A percentile compares a stretch with the other conserved stretches of the same genome.
Evolutionary conservation across 495 filamentous ascomycete genomes (phyloP).

Genomic region (Penicillium goetzii): DNA sequence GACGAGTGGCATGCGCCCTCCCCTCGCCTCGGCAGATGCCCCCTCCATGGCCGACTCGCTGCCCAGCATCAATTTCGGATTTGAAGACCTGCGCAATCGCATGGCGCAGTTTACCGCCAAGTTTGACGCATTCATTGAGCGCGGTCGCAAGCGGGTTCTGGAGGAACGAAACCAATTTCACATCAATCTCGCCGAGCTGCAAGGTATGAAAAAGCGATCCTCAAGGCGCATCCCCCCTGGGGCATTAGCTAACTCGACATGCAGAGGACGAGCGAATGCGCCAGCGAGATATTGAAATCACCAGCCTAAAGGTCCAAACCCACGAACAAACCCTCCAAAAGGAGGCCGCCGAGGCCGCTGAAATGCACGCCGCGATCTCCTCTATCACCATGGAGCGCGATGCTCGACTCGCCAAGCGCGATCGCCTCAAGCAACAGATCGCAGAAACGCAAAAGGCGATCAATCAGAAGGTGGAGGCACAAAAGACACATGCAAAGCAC

Average conservation of each 20-base stretch:
- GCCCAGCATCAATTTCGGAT: constrained; percentile 91
- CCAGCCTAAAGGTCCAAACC: constrained; percentile 73
- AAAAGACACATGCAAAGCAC: constrained; percentile 63
- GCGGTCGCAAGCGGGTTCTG: constrained; percentile 81
- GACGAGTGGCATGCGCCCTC: constrained; percentile 72
- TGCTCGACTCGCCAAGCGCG: constrained; percentile 69
- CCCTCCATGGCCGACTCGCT: constrained; percentile 78
- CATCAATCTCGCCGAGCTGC: constrained; percentile 84
- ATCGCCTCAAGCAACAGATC: constrained; percentile 77
- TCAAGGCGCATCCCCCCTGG: not conserved
- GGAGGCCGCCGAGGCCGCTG: constrained; percentile 82
- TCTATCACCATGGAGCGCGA: constrained; percentile 76
- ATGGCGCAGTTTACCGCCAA: constrained; percentile 91
- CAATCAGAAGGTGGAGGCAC: constrained; percentile 61
- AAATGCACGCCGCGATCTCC: constrained; percentile 82
- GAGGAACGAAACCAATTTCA: constrained; percentile 94
- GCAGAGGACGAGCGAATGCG: constrained; percentile 89
- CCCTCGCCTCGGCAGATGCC: constrained; percentile 58
- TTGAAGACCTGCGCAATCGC: constrained; percentile 91
- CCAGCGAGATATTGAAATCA: constrained; percentile 82
- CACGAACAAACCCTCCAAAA: constrained; percentile 82
- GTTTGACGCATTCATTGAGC: constrained; percentile 94
- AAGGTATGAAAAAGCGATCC: constrained; percentile 61
- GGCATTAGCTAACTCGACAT: constrained; percentile 26
- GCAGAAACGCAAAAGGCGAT: constrained; percentile 72